These are phyloP conservation scores for Talaromyces borbonicus DNA, from an alignment of 495 filamentous ascomycete genomes.

Conservation along the genomic window DNA sequence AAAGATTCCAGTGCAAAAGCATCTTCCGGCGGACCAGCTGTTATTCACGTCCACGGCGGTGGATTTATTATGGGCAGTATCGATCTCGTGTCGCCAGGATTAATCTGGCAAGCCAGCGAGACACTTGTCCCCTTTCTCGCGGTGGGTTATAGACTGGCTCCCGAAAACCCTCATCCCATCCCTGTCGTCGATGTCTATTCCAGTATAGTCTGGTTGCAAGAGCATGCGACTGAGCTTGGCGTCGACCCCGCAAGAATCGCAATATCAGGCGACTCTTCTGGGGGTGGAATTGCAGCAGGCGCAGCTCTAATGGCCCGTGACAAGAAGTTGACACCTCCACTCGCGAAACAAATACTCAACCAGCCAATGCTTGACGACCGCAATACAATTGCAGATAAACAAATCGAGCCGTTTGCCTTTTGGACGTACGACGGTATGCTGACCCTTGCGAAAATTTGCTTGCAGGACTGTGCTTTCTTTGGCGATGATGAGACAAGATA, in stretches of 20 bases:
- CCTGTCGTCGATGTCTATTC: slow-evolving; percentile 29
- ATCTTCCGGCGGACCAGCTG: neutral
- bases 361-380: slow-evolving; percentile 40
- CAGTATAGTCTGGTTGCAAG: slow-evolving; percentile 30
- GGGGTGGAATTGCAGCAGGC: slow-evolving; percentile 39
- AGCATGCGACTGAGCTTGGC: slow-evolving; percentile 24
- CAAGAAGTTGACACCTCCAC: slow-evolving; percentile 21
- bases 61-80: neutral
- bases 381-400: slow-evolving; percentile 7
- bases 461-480: no score
- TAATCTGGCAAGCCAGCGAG: neutral
- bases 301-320: slow-evolving; percentile 37
- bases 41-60: neutral
- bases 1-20: no score
- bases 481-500: no score
- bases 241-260: slow-evolving; percentile 50
- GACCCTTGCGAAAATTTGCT: neutral
- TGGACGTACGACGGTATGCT: slow-evolving; percentile 17
- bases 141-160: slow-evolving; percentile 27
- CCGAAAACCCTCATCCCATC: slow-evolving; percentile 23
- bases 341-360: slow-evolving; percentile 38
- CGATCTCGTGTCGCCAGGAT: neutral
- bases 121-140: slow-evolving; percentile 11
- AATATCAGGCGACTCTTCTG: slow-evolving; percentile 53
- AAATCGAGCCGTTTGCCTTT: slow-evolving; percentile 10